Conservation (phyloP, 2,329 filamentous ascomycete species). For the Sphaerulina musiva region DNA sequence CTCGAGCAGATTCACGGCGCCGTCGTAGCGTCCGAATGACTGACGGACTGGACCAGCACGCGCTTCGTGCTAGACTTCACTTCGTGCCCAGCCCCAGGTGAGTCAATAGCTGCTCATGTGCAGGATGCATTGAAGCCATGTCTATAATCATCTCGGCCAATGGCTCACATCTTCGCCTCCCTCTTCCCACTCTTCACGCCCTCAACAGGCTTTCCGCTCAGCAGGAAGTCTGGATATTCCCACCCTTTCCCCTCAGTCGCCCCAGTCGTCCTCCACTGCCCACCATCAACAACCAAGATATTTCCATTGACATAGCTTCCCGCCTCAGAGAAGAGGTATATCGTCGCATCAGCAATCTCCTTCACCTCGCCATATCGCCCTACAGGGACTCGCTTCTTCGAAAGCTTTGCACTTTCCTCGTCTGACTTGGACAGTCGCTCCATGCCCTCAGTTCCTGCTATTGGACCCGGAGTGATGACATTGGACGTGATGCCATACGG, state of each 20-base stretch:
- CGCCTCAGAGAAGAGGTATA: constrained; percentile 80
- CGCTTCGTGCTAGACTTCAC: too few relatives aligned
- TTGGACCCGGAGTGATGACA: constrained; percentile 80
- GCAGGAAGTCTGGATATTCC: constrained; percentile 54
- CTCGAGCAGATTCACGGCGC: too few relatives aligned
- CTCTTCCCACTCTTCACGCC: constrained; percentile 55
- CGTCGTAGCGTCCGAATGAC: too few relatives aligned
- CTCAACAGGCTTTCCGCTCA: constrained; percentile 48
- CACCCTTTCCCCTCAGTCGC: constrained; percentile 36
- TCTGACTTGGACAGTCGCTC: constrained; percentile 37
- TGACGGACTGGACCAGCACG: too few relatives aligned
- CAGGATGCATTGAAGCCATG: too few relatives aligned
- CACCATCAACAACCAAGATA: constrained; percentile 61
- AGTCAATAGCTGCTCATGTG: too few relatives aligned
- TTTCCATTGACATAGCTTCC: constrained; percentile 83
- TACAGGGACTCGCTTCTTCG: constrained; percentile 53
- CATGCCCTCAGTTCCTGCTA: constrained; percentile 68
- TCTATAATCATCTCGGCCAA: neutral
- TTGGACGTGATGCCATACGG: constrained; percentile 82
- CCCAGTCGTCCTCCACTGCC: constrained; percentile 43
- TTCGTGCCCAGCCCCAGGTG: too few relatives aligned
- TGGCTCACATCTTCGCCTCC: constrained; percentile 1
- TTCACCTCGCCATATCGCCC: constrained; percentile 72
- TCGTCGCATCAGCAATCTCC: constrained; percentile 87
- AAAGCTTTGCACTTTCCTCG: constrained; percentile 28